Conservation (phyloP, 805 yeast genomes). For the Wickerhamiella kurtzmanii region DNA sequence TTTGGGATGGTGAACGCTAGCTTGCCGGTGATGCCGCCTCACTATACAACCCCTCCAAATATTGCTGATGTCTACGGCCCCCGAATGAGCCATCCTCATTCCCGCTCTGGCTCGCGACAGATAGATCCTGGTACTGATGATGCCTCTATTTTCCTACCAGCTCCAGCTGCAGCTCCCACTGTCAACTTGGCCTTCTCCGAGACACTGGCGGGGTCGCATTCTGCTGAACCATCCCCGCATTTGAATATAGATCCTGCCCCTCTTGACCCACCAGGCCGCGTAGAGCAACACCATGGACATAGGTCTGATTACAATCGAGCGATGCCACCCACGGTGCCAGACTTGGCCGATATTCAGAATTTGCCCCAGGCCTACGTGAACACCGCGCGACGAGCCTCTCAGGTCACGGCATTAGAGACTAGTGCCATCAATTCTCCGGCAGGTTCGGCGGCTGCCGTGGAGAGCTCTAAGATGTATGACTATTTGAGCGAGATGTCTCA, state of each 20-base stretch:
- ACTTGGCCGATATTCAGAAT: background rate
- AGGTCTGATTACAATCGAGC: background rate
- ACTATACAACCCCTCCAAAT: background rate
- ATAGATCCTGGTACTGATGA: too few relatives aligned
- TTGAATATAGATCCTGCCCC: background rate
- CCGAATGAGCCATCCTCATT: background rate
- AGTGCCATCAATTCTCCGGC: background rate
- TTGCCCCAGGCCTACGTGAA: background rate
- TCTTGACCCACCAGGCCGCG: background rate
- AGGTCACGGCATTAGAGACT: background rate
- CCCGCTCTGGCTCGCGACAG: background rate
- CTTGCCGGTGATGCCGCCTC: background rate
- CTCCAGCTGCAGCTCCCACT: too few relatives aligned
- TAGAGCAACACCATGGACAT: background rate
- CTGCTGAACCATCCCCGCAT: background rate
- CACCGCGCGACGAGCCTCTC: background rate
- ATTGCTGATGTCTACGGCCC: background rate
- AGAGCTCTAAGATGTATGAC: constrained; percentile 5
- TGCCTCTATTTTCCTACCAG: too few relatives aligned
- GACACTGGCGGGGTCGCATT: background rate
- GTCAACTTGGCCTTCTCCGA: too few relatives aligned
- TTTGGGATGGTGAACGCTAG: background rate
- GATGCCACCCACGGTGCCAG: background rate
- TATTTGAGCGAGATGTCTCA: constrained; percentile 13
- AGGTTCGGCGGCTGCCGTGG: background rate